Evolutionary conservation across 2,329 filamentous ascomycete genomes (phyloP).

Genomic region (Dactylella cylindrospora): DNA sequence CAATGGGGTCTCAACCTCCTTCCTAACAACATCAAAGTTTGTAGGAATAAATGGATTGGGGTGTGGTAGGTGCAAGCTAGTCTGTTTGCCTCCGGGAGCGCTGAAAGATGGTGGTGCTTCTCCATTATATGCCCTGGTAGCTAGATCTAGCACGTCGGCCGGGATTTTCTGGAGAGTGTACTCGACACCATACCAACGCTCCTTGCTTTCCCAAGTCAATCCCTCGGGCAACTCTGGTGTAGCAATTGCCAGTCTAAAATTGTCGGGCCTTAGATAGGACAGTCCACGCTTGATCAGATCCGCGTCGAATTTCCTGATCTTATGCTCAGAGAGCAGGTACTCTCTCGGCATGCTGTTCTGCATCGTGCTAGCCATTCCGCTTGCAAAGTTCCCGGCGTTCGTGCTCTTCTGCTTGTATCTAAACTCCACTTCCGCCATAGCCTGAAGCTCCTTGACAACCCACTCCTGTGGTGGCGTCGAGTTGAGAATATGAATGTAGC

Average conservation of each 20-base stretch:
- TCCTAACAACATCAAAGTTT: conserved; percentile 91
- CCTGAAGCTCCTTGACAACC: conserved; percentile 91
- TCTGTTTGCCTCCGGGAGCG: conserved; percentile 56
- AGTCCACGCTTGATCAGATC: conserved; percentile 73
- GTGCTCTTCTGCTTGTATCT: conserved; percentile 91
- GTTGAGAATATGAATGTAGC: conserved; percentile 84
- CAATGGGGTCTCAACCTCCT: conserved; percentile 74
- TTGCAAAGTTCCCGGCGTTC: conserved; percentile 78
- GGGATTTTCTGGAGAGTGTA: conserved; percentile 82
- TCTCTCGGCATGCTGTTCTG: conserved; percentile 85
- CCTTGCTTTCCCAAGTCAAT: conserved; percentile 71
- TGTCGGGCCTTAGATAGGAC: conserved; percentile 76
- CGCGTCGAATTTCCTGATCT: conserved; percentile 76
- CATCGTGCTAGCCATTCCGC: conserved; percentile 81
- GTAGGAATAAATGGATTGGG: conserved; percentile 95
- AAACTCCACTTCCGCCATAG: conserved; percentile 89
- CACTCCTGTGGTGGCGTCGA: conserved; percentile 81
- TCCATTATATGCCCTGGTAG: conserved; percentile 44
- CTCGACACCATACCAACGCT: conserved; percentile 98
- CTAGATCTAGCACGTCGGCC: conserved; percentile 68
- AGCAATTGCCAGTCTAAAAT: conserved; percentile 80
- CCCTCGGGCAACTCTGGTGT: conserved; percentile 77
- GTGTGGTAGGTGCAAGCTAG: conserved; percentile 80
- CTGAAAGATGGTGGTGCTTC: conserved; percentile 17
- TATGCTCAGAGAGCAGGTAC: conserved; percentile 79